Base-by-base conservation (phyloP, 2,329 filamentous ascomycete species). In the Ceratocystis lukuohia region DNA sequence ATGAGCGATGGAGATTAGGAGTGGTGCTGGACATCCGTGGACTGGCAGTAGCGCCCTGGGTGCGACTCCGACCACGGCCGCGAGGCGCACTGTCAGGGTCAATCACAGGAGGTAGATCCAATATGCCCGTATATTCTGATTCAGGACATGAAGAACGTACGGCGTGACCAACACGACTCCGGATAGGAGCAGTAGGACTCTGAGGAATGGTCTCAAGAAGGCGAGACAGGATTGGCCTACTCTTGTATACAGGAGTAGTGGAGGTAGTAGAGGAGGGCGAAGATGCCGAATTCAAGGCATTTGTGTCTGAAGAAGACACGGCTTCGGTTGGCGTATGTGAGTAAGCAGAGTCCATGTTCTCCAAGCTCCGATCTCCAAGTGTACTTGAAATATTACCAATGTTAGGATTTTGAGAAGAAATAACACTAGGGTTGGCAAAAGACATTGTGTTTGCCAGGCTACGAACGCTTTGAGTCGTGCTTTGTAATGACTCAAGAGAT, bases 201-300 rank as follows among this genome's bases (percentile, higher is more conserved):
- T 68, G 67, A 4, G 67, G 67, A 44, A 68, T 68, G 5, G 67
- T 68, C 59, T 68, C 67, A n/a, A 68, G 44, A 28, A 68, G 67
- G 37, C 67, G 67, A 17, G 67, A 66, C 7, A 64, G 41, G n/a
- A 68, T 65, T 15, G 46, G 30, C 45, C 65, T 68, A 44, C 57
- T 63, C 64, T 68, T 68, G 37, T 66, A 45, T 7, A 63, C 41
- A 44, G 65, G 44, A 8, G 25, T 44, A 46, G 10, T 4, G 41
- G 64, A 56, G 2, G 57, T n/a, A 37, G 33, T 17, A n/a, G 64
- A 64, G 30, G 57, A 44, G 53, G 56, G 28, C 44, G 62, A 65
- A 20, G 63, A 57, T n/a, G 30, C 61, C 17, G 50, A 64, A 10
- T 45, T 64, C 8, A 64, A 28, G 45, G 56, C 46, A 17, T 7